A percentile compares a stretch with the other conserved stretches of the same genome.
These are phyloP conservation scores for Alternaria hordeiaustralica DNA, from an alignment of 2,329 filamentous ascomycete genomes.

Conservation along the genomic window DNA sequence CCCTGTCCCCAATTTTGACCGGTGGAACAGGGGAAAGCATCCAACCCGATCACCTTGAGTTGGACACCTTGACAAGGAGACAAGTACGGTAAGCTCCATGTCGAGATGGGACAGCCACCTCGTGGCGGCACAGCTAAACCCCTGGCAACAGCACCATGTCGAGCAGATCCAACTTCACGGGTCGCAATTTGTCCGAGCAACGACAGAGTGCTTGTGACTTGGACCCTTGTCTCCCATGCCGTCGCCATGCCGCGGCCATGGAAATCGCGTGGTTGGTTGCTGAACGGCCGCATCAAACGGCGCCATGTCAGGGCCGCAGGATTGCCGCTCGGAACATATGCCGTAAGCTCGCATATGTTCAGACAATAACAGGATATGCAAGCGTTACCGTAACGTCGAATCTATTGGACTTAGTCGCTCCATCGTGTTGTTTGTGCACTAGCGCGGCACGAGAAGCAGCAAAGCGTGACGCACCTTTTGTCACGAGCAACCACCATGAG, in stretches of 20 bases:
- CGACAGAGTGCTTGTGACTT: constrained; percentile 16
- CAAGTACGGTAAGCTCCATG: neutral
- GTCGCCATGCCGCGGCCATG: constrained; percentile 13
- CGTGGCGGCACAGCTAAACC: constrained; percentile 10
- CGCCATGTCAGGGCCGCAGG: constrained; percentile 23
- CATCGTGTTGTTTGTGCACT: constrained; percentile 23
- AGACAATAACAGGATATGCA: constrained; percentile 6
- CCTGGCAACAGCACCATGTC: constrained; percentile 4
- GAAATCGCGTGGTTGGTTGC: constrained; percentile 23
- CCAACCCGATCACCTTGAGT: neutral
- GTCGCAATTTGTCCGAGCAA: constrained; percentile 3
- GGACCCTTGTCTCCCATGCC: constrained; percentile 11
- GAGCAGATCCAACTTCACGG: constrained; percentile 19
- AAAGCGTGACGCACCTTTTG: constrained; percentile 3
- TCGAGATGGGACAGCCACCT: constrained; percentile 6
- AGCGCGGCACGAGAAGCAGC: constrained; percentile 9
- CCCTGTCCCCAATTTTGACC: constrained; percentile 4
- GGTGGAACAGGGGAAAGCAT: constrained; percentile 8
- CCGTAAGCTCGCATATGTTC: constrained; percentile 26
- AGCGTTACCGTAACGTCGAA: constrained; percentile 4
- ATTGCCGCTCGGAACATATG: constrained; percentile 25
- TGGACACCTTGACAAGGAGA: constrained; percentile 6
- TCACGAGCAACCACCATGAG: constrained; percentile 2
- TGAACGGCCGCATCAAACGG: constrained; percentile 30
- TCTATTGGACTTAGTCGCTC: constrained; percentile 10